Evolutionary conservation across 2,329 filamentous ascomycete species (phyloP).

Genomic region (Camptophora hylomeconis): DNA sequence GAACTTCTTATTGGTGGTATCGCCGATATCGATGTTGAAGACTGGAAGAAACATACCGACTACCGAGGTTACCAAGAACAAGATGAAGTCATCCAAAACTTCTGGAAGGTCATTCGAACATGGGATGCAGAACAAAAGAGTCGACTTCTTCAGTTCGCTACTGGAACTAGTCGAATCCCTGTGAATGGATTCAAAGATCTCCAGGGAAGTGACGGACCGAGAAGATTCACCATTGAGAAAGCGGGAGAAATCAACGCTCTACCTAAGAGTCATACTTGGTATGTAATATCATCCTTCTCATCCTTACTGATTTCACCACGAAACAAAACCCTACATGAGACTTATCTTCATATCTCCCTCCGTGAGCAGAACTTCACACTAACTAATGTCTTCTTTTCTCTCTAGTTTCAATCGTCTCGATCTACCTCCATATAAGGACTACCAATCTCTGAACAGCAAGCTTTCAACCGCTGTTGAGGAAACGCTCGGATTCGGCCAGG

Average conservation of each 20-base stretch:
- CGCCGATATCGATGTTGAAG: slow-evolving; percentile 98
- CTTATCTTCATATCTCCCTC: too few relatives aligned
- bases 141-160: slow-evolving; percentile 88
- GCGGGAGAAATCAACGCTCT: slow-evolving; percentile 80
- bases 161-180: slow-evolving; percentile 91
- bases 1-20: slow-evolving; percentile 96
- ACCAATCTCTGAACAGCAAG: slow-evolving; percentile 76
- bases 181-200: slow-evolving; percentile 99
- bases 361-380: slow-evolving; percentile 1
- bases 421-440: slow-evolving; percentile 79
- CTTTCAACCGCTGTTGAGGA: slow-evolving; percentile 95
- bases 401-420: slow-evolving; percentile 78
- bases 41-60: slow-evolving; percentile 99
- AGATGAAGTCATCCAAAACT: slow-evolving; percentile 94
- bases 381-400: slow-evolving; percentile 7
- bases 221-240: slow-evolving; percentile 96
- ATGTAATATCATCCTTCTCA: slow-evolving; percentile 28
- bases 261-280: slow-evolving; percentile 97
- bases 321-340: too few relatives aligned
- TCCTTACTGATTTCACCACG: slow-evolving; percentile 8
- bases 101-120: slow-evolving; percentile 88
- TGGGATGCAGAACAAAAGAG: slow-evolving; percentile 99
- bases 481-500: slow-evolving; percentile 96
- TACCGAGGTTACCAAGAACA: slow-evolving; percentile 97
- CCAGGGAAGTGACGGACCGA: slow-evolving; percentile 88